Percentiles rank a stretch among this genome's conserved stretches.
Conservation (phyloP, 129 eudicot species). For the Daucus carota region DNA sequence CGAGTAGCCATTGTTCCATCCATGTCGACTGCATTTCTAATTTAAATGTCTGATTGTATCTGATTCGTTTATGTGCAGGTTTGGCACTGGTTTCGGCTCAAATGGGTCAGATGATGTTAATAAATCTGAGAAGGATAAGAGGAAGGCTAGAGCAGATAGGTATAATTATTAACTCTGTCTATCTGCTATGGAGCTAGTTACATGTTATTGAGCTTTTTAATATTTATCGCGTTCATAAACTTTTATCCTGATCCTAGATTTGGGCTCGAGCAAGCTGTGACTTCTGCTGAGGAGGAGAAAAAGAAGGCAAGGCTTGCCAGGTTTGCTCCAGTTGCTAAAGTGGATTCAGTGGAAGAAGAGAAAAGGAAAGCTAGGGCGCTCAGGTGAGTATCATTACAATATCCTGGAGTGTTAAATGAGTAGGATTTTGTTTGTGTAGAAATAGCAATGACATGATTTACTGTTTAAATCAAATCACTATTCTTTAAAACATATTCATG, state of each 20-base stretch:
- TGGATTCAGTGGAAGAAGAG: slow-evolving; percentile 63
- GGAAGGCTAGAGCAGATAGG: slow-evolving; percentile 99
- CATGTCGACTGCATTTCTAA: neutral
- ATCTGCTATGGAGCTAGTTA: neutral
- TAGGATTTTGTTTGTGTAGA: neutral
- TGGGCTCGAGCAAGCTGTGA: slow-evolving; percentile 44
- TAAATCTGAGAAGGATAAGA: slow-evolving; percentile 66
- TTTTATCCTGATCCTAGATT: slow-evolving; percentile 41
- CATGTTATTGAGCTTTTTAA: neutral
- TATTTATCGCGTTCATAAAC: neutral
- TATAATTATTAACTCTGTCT: slow-evolving; percentile 7
- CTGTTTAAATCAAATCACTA: neutral
- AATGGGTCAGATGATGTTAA: slow-evolving; percentile 54
- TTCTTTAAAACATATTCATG: neutral
- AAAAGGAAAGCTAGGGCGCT: slow-evolving; percentile 95
- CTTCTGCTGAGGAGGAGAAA: slow-evolving; percentile 68
- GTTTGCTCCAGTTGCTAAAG: slow-evolving; percentile 49
- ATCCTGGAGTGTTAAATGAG: neutral
- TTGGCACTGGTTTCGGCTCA: slow-evolving; percentile 47
- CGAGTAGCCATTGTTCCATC: neutral
- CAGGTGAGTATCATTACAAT: slow-evolving; percentile 36
- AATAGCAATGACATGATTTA: neutral
- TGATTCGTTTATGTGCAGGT: slow-evolving; percentile 33
- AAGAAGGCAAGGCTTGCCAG: slow-evolving; percentile 93
- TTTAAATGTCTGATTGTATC: neutral